Percentiles rank a stretch among this genome's conserved stretches.
Evolutionary conservation across 2,329 filamentous ascomycete genomes (phyloP).

Genomic region (Claviceps digitariae): DNA sequence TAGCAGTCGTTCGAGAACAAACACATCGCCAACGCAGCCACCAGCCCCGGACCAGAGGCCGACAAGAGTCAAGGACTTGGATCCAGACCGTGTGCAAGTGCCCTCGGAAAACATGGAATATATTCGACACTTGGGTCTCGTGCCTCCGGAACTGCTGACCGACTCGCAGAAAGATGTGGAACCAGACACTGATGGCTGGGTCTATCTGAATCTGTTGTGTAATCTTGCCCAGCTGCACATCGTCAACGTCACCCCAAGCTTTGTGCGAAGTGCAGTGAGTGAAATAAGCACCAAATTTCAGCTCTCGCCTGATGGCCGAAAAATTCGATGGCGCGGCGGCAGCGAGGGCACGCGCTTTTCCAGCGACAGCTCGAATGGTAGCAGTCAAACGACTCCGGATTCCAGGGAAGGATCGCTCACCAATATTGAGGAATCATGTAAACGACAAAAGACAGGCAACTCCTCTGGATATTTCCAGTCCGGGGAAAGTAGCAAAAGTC

Average conservation of each 20-base stretch:
- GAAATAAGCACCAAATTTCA: conserved; percentile 65
- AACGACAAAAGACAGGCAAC: conserved; percentile 30
- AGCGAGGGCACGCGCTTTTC: conserved; percentile 49
- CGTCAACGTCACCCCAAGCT: conserved; percentile 66
- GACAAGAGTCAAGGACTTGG: conserved; percentile 62
- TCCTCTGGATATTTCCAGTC: conserved; percentile 21
- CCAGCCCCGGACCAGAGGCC: conserved; percentile 55
- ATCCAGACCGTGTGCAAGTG: conserved; percentile 62
- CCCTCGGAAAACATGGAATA: conserved; percentile 70
- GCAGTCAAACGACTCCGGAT: conserved; percentile 32
- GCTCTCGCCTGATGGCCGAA: conserved; percentile 61
- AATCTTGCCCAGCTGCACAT: conserved; percentile 79
- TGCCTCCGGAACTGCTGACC: conserved; percentile 40
- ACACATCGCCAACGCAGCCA: conserved; percentile 26
- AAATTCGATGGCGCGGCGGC: conserved; percentile 68
- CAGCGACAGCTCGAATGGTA: conserved; percentile 45
- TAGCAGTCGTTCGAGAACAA: conserved; percentile 14
- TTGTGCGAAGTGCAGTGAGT: conserved; percentile 57
- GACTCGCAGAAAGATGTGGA: conserved; percentile 32
- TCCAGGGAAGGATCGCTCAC: conserved; percentile 34
- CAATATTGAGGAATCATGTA: conserved; percentile 28
- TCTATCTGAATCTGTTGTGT: conserved; percentile 67
- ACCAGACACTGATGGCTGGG: conserved; percentile 59
- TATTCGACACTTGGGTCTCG: conserved; percentile 58
- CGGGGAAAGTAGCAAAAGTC: conserved; percentile 22